A percentile compares a stretch with the other conserved stretches of the same genome.
Evolutionary conservation across 2,329 filamentous ascomycete genomes (phyloP).

Genomic region (Aspergillus clavatus): DNA sequence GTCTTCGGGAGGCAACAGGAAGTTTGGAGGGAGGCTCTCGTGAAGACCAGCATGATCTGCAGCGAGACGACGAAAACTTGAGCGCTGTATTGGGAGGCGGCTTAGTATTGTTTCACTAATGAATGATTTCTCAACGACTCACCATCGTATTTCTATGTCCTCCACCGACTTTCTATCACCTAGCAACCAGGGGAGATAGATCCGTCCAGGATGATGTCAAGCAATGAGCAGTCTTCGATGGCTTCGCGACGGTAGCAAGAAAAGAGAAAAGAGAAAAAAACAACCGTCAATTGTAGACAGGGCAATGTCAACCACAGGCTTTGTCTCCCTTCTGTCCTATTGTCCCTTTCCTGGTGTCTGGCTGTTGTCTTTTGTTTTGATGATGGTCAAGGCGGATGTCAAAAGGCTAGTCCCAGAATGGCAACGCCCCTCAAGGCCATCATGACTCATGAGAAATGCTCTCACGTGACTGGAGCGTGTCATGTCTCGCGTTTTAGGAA

Average conservation of each 20-base stretch:
- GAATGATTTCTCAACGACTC: background rate
- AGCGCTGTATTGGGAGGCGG: slow-evolving; percentile 19
- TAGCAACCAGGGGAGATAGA: background rate
- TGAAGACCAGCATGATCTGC: slow-evolving; percentile 56
- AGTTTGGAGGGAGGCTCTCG: slow-evolving; percentile 56
- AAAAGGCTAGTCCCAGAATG: slow-evolving; percentile 9
- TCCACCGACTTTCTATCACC: background rate
- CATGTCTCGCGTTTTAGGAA: slow-evolving; percentile 21
- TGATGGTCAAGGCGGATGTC: too few relatives aligned
- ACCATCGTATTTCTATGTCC: slow-evolving; percentile 7
- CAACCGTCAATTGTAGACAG: slow-evolving; percentile 2
- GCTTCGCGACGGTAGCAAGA: background rate
- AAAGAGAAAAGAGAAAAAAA: background rate
- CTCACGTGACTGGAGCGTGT: slow-evolving; percentile 16
- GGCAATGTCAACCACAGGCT: slow-evolving; percentile 1
- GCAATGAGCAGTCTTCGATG: background rate
- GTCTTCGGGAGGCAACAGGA: slow-evolving; percentile 50
- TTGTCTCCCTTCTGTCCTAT: slow-evolving; percentile 2
- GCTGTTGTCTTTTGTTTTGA: slow-evolving; percentile 18
- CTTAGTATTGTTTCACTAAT: background rate
- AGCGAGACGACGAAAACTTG: slow-evolving; percentile 53
- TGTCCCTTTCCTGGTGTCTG: background rate
- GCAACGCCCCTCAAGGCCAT: slow-evolving; percentile 1
- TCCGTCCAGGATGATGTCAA: background rate
- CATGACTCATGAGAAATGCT: background rate